Conservation (phyloP, 331 rosid genomes). For the Quercus tomentella region DNA sequence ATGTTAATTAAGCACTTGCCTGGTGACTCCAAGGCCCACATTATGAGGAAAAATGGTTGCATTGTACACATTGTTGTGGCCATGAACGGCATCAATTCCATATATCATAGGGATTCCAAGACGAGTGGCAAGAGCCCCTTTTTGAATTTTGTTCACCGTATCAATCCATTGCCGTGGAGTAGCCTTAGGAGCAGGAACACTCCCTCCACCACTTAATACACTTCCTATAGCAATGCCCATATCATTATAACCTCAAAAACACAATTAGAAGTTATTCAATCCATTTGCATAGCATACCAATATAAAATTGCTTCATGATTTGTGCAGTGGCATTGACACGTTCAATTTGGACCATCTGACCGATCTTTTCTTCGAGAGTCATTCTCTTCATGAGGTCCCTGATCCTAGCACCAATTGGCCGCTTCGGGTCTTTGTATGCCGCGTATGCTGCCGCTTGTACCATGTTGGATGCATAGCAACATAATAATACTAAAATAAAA, state of each 20-base stretch:
- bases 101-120: conserved; percentile 14
- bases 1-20: background rate
- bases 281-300: background rate
- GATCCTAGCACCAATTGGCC: background rate
- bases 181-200: conserved; percentile 8
- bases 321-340: background rate
- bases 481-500: background rate
- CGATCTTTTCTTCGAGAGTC: conserved; percentile 5
- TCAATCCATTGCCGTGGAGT: conserved; percentile 1
- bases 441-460: background rate
- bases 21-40: conserved; percentile 11
- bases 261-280: background rate
- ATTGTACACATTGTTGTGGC: conserved; percentile 7
- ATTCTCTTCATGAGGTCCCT: background rate
- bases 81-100: conserved; percentile 3
- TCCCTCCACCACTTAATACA: conserved; percentile 10
- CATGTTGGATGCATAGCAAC: background rate
- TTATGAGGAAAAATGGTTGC: conserved; percentile 9
- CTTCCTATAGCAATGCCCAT: conserved; percentile 3
- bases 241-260: background rate
- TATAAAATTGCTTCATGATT: background rate
- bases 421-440: background rate
- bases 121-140: conserved; percentile 3
- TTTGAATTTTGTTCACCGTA: conserved; percentile 8
- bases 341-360: conserved; percentile 9